Evolutionary conservation across 352 stramenopile species (phyloP), one percentile per base, ranked within the genome.

Genomic region (Peronospora belbahrii): DNA sequence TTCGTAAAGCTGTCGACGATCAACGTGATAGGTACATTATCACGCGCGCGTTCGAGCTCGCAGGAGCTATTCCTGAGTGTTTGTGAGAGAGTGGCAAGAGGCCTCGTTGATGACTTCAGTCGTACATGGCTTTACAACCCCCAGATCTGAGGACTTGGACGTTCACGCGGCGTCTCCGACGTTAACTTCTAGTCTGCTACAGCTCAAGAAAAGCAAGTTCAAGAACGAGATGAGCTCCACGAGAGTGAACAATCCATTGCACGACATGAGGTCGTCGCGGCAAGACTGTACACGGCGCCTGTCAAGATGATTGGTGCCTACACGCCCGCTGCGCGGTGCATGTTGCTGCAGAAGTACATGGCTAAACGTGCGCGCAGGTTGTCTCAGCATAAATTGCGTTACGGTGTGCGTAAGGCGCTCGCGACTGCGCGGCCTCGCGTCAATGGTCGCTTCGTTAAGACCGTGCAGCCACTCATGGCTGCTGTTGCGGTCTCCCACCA

Each of bases 361-460:
- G 56, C 62, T 35, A 90, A 90, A 60, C 75, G 79, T 28, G 70
- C 66, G 17, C 77, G 78, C 42, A 70, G 79, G 23, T 54, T 90
- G 18, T 87, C 70, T 13, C 79, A 87, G 42, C 68, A 82, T 53
- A 88, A 65, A 39, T 75, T 90, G 39, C 75, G 75, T 57, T 90
- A 88, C 51, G 65, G 76, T 45, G 79, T 90, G 48, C 75, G 75
- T 37, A 90, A 90, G 42, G 86, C 79, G 37, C 67, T 88, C 28
- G 79, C 79, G 36, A 88, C 88, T 30, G 78, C 78, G 11, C 75
- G 78, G 3, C 75, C 79, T 19, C 71, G 79, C 7, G 75, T 88
- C 30, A 90, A 87, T 57, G 79, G 79, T 31, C 75, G 79, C 15
- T 90, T 90, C 56, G 75, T 88, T 47, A 90, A 90, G 70, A 90